phyloP scores from a whole-genome alignment of 495 filamentous ascomycete genomes.

The Hyphodiscus hymeniophilus region DNA sequence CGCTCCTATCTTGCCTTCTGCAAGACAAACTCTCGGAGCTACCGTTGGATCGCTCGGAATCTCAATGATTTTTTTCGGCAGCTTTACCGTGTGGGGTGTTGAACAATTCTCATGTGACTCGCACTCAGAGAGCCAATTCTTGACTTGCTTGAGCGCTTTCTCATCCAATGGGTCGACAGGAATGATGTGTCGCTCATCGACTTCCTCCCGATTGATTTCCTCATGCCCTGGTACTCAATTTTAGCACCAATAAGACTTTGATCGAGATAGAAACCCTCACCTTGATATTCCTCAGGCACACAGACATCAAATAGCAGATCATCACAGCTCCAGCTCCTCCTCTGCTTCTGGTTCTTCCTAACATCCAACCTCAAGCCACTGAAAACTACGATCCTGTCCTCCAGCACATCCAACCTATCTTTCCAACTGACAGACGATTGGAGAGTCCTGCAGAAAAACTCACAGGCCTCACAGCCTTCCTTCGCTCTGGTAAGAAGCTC shows the following conservation, averaged over 20 bases:
- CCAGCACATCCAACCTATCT: neutral
- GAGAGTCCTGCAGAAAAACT: neutral
- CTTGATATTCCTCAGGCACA: neutral
- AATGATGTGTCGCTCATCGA: slow-evolving; percentile 1
- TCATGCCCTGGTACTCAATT: neutral
- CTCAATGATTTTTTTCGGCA: slow-evolving; percentile 4
- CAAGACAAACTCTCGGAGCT: neutral
- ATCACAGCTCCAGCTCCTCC: neutral
- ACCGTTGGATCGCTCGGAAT: neutral
- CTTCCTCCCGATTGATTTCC: neutral
- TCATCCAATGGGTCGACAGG: slow-evolving; percentile 1
- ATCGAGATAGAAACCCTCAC: neutral
- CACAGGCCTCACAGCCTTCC: neutral
- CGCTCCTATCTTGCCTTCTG: neutral
- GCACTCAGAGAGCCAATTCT: neutral
- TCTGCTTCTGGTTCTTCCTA: neutral
- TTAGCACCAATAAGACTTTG: too few relatives aligned
- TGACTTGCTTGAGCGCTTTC: neutral
- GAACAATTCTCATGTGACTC: neutral
- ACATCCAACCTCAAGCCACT: neutral
- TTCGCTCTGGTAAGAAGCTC: neutral
- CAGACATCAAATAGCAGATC: slow-evolving; percentile 1
- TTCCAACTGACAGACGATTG: neutral
- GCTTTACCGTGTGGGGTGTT: neutral
- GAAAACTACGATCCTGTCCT: neutral